Conservation (phyloP, 768 basidiomycete genomes). For the Peribolospora kevripleyi region DNA sequence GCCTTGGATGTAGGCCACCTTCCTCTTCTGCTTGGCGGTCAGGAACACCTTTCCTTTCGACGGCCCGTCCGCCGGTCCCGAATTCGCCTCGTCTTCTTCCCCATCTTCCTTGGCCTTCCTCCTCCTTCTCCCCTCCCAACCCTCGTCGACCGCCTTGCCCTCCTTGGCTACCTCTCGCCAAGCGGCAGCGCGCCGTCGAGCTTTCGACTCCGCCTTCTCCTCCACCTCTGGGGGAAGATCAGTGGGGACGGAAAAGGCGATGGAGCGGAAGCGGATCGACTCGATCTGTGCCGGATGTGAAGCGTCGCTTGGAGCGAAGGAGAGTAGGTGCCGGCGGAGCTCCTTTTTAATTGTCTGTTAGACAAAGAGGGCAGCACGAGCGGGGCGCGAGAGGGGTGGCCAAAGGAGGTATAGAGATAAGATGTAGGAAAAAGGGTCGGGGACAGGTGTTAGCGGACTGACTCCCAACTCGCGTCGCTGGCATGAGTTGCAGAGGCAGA, state of each 20-base stretch:
- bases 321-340: conserved; percentile 47
- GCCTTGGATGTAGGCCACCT: conserved; percentile 76
- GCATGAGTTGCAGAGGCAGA: conserved; percentile 1
- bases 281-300: conserved; percentile 36
- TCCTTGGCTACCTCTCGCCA: conserved; percentile 21
- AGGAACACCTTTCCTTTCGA: conserved; percentile 32
- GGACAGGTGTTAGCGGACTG: background rate
- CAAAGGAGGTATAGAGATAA: too few relatives aligned
- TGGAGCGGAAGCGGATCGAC: conserved; percentile 75
- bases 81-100: conserved; percentile 1
- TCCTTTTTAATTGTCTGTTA: conserved; percentile 46
- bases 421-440: too few relatives aligned
- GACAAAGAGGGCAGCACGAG: background rate
- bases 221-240: conserved; percentile 7
- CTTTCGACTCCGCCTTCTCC: conserved; percentile 8
- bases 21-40: conserved; percentile 66
- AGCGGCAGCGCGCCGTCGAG: conserved; percentile 15
- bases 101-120: conserved; percentile 19
- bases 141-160: conserved; percentile 18
- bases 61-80: background rate
- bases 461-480: background rate
- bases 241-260: conserved; percentile 56
- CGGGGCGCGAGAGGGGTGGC: too few relatives aligned
- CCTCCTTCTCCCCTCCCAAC: conserved; percentile 27
- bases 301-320: conserved; percentile 32